phyloP scores from a whole-genome alignment of 192 early-diverging fungal genomes.

The Backusella mclennaniae region DNA sequence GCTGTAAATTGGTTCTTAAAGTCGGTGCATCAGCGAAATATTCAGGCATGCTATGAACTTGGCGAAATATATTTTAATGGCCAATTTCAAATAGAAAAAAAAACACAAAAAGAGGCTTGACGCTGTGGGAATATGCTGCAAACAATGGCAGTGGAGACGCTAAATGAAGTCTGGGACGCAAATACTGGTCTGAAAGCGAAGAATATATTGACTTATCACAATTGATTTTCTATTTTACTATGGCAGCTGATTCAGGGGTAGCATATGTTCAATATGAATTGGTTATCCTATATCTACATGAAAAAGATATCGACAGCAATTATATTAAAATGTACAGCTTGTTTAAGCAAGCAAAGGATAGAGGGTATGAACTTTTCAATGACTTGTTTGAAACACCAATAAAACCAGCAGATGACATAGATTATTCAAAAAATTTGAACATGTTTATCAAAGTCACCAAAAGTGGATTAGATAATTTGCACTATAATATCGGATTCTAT shows the following conservation, averaged over 20 bases:
- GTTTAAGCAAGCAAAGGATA: background rate
- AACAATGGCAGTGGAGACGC: too few species aligned
- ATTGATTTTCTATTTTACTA: background rate
- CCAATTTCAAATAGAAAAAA: too few species aligned
- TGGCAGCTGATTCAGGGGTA: background rate
- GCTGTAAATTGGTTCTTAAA: too few species aligned
- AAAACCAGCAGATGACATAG: accelerated
- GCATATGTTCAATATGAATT: background rate
- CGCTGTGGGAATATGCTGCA: too few species aligned
- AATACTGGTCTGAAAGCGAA: accelerated
- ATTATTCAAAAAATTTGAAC: background rate
- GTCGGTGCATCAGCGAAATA: too few species aligned
- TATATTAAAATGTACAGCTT: background rate
- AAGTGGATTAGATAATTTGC: background rate
- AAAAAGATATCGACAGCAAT: background rate
- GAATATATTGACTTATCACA: too few species aligned
- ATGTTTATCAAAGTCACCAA: background rate
- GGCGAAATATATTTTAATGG: too few species aligned
- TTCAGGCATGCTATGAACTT: too few species aligned
- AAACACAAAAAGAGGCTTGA: too few species aligned
- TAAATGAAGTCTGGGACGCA: too few species aligned
- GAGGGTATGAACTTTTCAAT: too few species aligned
- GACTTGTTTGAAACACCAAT: background rate
- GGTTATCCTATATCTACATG: background rate
- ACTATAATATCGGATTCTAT: background rate